Conservation (phyloP, 2,329 filamentous ascomycete genomes). For the Fusarium cicatricum region DNA sequence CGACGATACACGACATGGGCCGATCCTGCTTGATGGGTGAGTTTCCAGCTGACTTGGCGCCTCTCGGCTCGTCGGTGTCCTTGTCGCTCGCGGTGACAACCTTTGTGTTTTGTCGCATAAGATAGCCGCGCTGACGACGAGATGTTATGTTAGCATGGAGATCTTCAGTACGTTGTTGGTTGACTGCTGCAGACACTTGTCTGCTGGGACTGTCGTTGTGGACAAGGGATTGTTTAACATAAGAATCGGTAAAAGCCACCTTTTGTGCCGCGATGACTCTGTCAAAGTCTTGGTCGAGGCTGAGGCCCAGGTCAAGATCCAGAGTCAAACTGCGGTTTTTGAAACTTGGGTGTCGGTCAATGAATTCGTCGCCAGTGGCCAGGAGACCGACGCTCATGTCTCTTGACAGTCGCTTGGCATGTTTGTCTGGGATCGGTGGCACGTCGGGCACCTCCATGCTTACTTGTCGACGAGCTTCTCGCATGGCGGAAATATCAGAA, state of each 20-base stretch:
- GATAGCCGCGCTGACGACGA: slow-evolving; percentile 88
- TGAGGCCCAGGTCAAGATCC: slow-evolving; percentile 83
- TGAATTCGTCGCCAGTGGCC: slow-evolving; percentile 51
- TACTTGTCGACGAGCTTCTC: slow-evolving; percentile 83
- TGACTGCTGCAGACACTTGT: slow-evolving; percentile 55
- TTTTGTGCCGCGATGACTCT: slow-evolving; percentile 96
- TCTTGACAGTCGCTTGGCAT: slow-evolving; percentile 63
- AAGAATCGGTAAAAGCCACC: slow-evolving; percentile 62
- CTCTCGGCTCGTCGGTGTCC: slow-evolving; percentile 63
- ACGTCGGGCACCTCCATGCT: slow-evolving; percentile 74
- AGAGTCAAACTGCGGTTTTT: slow-evolving; percentile 85
- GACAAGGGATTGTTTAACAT: slow-evolving; percentile 35
- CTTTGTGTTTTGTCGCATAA: slow-evolving; percentile 99
- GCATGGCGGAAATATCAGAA: slow-evolving; percentile 84
- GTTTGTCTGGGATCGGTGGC: slow-evolving; percentile 68
- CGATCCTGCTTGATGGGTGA: slow-evolving; percentile 79
- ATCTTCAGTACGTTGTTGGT: slow-evolving; percentile 21
- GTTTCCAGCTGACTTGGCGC: slow-evolving; percentile 69
- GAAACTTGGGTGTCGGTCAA: slow-evolving; percentile 74
- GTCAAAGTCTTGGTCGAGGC: slow-evolving; percentile 92
- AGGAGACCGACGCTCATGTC: slow-evolving; percentile 54
- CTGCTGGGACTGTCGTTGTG: slow-evolving; percentile 44
- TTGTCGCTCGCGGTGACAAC: slow-evolving; percentile 91
- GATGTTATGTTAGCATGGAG: slow-evolving; percentile 69
- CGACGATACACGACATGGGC: slow-evolving; percentile 93